phyloP scores from a whole-genome alignment of 331 rosid species.

The Prunus yedoensis region DNA sequence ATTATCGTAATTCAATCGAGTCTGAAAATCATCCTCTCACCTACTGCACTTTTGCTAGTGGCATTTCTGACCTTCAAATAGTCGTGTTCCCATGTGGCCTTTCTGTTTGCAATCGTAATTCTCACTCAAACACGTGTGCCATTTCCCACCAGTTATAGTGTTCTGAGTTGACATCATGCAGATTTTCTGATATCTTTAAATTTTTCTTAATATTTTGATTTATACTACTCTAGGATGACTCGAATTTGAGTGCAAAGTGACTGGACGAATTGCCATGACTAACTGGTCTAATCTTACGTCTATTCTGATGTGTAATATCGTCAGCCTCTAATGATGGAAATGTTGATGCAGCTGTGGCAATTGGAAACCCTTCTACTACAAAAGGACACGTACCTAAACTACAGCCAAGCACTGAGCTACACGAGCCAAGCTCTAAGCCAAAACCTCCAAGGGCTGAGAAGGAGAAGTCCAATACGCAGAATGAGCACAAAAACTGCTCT shows the following conservation, averaged over 20 bases:
- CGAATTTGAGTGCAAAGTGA: too few species aligned
- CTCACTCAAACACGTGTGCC: too few species aligned
- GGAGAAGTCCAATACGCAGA: conserved; percentile 63
- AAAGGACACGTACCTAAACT: conserved; percentile 89
- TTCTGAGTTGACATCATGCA: too few species aligned
- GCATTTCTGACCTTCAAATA: too few species aligned
- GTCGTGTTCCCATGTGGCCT: too few species aligned
- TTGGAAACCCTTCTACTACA: conserved; percentile 91
- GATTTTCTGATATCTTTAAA: conserved; percentile 1
- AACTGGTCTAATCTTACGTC: neutral
- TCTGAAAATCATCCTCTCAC: too few species aligned
- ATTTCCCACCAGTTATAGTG: too few species aligned
- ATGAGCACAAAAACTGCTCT: conserved; percentile 58
- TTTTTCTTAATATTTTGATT: too few species aligned
- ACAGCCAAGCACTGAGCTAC: conserved; percentile 99
- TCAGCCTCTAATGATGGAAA: conserved; percentile 18
- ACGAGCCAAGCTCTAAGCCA: conserved; percentile 99
- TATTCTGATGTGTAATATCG: neutral
- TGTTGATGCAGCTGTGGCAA: conserved; percentile 83
- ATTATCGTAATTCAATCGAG: too few species aligned
- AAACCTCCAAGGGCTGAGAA: conserved; percentile 88
- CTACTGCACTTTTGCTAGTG: too few species aligned
- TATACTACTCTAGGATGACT: too few species aligned
- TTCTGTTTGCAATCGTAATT: too few species aligned
- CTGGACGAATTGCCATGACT: neutral